These are phyloP conservation scores for Mycena galopus DNA, from an alignment of 768 basidiomycete genomes.

Conservation along the genomic window DNA sequence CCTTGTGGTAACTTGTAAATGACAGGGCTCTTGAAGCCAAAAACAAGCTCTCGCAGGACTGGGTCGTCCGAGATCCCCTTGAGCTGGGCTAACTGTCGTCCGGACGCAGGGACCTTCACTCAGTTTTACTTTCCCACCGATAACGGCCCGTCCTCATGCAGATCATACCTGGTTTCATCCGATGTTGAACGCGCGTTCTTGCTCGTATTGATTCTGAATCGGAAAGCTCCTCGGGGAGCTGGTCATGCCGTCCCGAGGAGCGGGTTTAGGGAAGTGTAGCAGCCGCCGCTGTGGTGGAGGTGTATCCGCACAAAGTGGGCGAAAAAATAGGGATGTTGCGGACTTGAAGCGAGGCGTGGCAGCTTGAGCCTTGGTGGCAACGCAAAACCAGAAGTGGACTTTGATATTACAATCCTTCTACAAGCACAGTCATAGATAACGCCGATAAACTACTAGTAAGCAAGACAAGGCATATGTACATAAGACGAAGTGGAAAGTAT, in stretches of 20 bases:
- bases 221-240: slow-evolving; percentile 12
- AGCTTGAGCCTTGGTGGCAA: too few species aligned
- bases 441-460: slow-evolving; percentile 26
- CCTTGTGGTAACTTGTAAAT: slow-evolving; percentile 8
- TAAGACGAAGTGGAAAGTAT: neutral
- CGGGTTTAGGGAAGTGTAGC: slow-evolving; percentile 6
- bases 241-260: neutral
- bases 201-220: slow-evolving; percentile 5
- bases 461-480: neutral
- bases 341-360: too few species aligned
- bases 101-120: slow-evolving; percentile 2
- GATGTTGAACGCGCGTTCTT: slow-evolving; percentile 4
- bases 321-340: slow-evolving; percentile 6
- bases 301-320: slow-evolving; percentile 4
- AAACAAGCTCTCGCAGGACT: slow-evolving; percentile 4
- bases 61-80: too few species aligned
- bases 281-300: neutral
- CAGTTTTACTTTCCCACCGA: neutral
- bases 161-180: slow-evolving; percentile 12
- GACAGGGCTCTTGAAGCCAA: slow-evolving; percentile 1
- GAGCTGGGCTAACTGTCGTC: too few species aligned
- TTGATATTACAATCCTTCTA: slow-evolving; percentile 26
- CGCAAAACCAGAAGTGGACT: slow-evolving; percentile 8
- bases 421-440: slow-evolving; percentile 31
- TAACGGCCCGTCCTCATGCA: neutral